Evolutionary conservation across 257 asterid species (phyloP).

Genomic region (Orobanche coerulescens): DNA sequence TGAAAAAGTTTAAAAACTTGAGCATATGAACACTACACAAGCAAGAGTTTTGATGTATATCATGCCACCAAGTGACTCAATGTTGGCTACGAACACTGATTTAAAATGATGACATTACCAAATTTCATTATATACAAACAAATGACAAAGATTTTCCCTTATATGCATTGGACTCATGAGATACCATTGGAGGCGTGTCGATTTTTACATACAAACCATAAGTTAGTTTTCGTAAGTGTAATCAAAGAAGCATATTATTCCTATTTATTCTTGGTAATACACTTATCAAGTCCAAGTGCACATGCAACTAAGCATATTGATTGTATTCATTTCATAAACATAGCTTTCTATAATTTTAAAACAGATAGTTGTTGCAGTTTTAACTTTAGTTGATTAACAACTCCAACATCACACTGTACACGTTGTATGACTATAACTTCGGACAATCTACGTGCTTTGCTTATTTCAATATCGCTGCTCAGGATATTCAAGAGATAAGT

Average conservation of each 20-base stretch:
- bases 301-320: constrained; percentile 1
- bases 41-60: constrained; percentile 4
- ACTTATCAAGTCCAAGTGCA: background rate
- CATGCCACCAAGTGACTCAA: constrained; percentile 13
- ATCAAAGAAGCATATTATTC: background rate
- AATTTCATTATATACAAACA: background rate
- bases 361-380: background rate
- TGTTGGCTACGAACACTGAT: background rate
- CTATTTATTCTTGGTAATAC: background rate
- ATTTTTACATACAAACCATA: background rate
- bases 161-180: background rate
- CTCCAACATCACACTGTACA: background rate
- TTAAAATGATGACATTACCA: background rate
- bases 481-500: background rate
- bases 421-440: background rate
- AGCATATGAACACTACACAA: background rate
- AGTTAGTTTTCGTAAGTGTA: background rate
- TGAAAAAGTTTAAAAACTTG: constrained; percentile 9
- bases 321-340: background rate
- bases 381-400: background rate
- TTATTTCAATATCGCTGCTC: background rate
- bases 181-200: background rate
- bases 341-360: background rate
- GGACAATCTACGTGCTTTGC: background rate
- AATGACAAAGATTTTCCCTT: background rate